These are phyloP conservation scores for Anisogramma anomala DNA, from an alignment of 2,329 filamentous ascomycete species.

Conservation along the genomic window DNA sequence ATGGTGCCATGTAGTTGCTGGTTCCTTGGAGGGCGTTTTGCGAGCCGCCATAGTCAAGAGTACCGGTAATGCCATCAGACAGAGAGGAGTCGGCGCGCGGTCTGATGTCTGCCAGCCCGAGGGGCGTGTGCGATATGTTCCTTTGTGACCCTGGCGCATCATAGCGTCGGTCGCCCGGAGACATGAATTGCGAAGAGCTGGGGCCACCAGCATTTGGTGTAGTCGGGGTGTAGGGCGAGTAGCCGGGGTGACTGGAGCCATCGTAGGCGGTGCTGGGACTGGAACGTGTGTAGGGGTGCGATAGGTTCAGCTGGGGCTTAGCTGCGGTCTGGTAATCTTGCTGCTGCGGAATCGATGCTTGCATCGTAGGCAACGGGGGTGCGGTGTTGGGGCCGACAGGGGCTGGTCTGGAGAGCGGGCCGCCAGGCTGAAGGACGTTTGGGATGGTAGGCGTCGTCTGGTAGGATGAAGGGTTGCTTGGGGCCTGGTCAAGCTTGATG, in stretches of 20 bases:
- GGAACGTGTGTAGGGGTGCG: constrained; percentile 72
- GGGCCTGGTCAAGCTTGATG: constrained; percentile 38
- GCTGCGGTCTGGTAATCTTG: constrained; percentile 51
- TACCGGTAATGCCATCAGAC: constrained; percentile 56
- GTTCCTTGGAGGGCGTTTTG: constrained; percentile 57
- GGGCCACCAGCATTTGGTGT: constrained; percentile 50
- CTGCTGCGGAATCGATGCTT: constrained; percentile 33
- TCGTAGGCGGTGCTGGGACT: constrained; percentile 59
- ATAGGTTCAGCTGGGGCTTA: constrained; percentile 51
- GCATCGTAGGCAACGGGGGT: constrained; percentile 36
- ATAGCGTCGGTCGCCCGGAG: constrained; percentile 45
- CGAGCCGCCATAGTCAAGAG: constrained; percentile 49
- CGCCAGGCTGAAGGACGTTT: constrained; percentile 47
- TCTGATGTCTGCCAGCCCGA: constrained; percentile 85
- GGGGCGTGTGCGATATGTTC: constrained; percentile 67
- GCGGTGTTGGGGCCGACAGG: constrained; percentile 33
- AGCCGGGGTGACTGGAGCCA: constrained; percentile 28
- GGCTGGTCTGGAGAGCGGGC: constrained; percentile 20
- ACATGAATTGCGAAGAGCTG: constrained; percentile 51
- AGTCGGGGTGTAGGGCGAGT: constrained; percentile 47
- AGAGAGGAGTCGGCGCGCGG: constrained; percentile 74
- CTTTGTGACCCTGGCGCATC: constrained; percentile 46
- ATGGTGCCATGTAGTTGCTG: constrained; percentile 87
- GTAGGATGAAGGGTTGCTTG: constrained; percentile 29
- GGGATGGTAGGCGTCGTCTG: constrained; percentile 33